These are phyloP conservation scores for Apophysomyces ossiformis DNA, from an alignment of 371 early-diverging fungal genomes.

Conservation along the genomic window DNA sequence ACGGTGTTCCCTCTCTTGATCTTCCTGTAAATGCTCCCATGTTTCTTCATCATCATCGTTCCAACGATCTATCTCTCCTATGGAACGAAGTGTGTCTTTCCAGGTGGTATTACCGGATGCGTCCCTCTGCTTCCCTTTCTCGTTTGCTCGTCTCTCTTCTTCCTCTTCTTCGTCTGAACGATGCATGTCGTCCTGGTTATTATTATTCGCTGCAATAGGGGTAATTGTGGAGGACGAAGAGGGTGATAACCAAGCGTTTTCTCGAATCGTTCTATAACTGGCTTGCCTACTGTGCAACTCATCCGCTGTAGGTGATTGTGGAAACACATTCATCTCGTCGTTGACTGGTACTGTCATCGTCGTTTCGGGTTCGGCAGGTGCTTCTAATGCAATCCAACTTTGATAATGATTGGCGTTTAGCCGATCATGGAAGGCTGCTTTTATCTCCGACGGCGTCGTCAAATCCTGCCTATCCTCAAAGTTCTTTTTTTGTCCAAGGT, in stretches of 20 bases:
- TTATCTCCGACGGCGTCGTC: not conserved
- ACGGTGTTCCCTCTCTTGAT: not conserved
- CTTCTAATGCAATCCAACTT: not conserved
- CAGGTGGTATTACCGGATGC: too few relatives aligned
- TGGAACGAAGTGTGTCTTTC: too few relatives aligned
- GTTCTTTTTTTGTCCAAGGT: slow-evolving; percentile 6
- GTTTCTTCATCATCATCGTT: not conserved
- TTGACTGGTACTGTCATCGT: not conserved
- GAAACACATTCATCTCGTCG: too few relatives aligned
- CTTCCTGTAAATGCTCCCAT: not conserved
- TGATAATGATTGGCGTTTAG: slow-evolving; percentile 6
- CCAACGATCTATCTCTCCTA: too few relatives aligned
- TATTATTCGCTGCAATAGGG: not conserved
- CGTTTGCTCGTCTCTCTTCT: not conserved
- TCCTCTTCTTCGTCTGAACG: not conserved
- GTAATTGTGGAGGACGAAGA: not conserved
- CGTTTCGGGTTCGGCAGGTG: not conserved
- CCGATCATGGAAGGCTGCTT: not conserved
- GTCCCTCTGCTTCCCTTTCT: too few relatives aligned
- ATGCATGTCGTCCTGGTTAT: not conserved
- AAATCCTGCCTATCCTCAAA: not conserved
- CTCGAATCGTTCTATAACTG: too few relatives aligned
- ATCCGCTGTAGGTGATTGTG: too few relatives aligned
- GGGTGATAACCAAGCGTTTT: not conserved
- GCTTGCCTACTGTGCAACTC: too few relatives aligned